Evolutionary conservation across 441 rosid genomes (phyloP), one percentile per base, ranked within the genome.

Genomic region (Pelargonium fulgidum): DNA sequence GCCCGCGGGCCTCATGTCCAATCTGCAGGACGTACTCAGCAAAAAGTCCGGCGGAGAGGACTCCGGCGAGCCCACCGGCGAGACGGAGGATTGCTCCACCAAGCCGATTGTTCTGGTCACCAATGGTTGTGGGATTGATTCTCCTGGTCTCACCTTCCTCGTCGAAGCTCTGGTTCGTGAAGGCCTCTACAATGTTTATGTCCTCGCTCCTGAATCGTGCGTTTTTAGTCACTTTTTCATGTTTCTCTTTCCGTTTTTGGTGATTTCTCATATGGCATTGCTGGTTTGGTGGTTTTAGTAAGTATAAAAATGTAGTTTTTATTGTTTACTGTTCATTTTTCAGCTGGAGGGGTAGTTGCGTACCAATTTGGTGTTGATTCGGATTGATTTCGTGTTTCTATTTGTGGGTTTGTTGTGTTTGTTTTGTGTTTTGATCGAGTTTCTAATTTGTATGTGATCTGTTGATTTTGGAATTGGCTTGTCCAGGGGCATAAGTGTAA

Each of bases 121-220:
- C 12, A 90, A 89, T 72, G 88, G 85, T 0, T 91, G 92, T 75
- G 99, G 99, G 74, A 88, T 90, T 84, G 97, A 92, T 19, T 95
- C 97, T 9, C 87, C 90, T 45, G 98, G 99, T 7, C 89, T 95
- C 79, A 79, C 87, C 19, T 80, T 45, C 81, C 96, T 95, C 59
- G 98, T 95, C 22, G 89, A 92, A 64, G 99, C 91, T 78, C 81
- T 95, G 84, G 96, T 86, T 70, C 75, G 76, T 58, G 79, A 80
- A 59, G 92, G 93, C 63, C 88, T 86, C 19, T 95, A 87, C 75
- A 87, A 83, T 87, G 91, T 95, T 73, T 84, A 90, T 59, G 99
- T 95, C 77, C 88, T 93, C 86, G 98, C 93, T 50, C 98, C 98
- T 73, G 95, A 90, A 83, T 92, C 82, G 98, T 95, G 82, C 78